phyloP scores from a whole-genome alignment of 192 early-diverging fungal genomes.

The Backusella luteola region DNA sequence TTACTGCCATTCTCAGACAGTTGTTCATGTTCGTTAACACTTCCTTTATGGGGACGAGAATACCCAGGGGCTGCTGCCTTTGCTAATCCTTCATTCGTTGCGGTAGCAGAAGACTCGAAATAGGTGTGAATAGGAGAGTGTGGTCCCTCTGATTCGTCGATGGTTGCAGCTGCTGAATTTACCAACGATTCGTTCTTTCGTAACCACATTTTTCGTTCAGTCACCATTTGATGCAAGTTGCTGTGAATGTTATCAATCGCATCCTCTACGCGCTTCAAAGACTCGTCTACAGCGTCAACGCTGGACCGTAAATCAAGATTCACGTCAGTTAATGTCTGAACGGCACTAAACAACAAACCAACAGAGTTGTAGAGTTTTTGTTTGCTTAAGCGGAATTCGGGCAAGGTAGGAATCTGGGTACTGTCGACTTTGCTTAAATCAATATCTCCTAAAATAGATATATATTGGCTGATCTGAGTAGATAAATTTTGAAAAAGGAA shows the following conservation, averaged over 20 bases:
- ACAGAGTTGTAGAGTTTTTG: slow-evolving; percentile 35
- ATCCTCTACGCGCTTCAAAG: slow-evolving; percentile 12
- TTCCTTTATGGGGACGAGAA: not conserved
- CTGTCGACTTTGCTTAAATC: slow-evolving; percentile 15
- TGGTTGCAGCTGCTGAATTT: not conserved
- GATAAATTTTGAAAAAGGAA: slow-evolving; percentile 21
- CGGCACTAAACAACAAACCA: slow-evolving; percentile 27
- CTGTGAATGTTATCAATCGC: slow-evolving; percentile 23
- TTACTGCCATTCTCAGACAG: not conserved
- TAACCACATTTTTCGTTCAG: slow-evolving; percentile 19
- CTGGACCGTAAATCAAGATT: not conserved
- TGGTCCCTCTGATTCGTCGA: not conserved
- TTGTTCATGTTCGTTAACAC: not conserved
- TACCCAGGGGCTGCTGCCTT: not conserved
- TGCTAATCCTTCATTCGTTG: slow-evolving; percentile 1
- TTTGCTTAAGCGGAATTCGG: slow-evolving; percentile 24
- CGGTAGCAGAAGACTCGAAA: not conserved
- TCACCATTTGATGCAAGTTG: slow-evolving; percentile 28
- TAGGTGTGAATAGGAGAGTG: slow-evolving; percentile 5
- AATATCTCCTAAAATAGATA: slow-evolving; percentile 27
- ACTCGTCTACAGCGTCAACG: slow-evolving; percentile 12
- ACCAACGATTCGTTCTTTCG: not conserved
- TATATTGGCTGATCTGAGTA: slow-evolving; percentile 26
- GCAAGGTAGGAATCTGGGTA: slow-evolving; percentile 16
- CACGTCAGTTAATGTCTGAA: slow-evolving; percentile 27